A percentile compares a stretch with the other conserved stretches of the same genome.
Conservation (phyloP, 176 grass and related monocot genomes). For the Phoenix dactylifera region DNA sequence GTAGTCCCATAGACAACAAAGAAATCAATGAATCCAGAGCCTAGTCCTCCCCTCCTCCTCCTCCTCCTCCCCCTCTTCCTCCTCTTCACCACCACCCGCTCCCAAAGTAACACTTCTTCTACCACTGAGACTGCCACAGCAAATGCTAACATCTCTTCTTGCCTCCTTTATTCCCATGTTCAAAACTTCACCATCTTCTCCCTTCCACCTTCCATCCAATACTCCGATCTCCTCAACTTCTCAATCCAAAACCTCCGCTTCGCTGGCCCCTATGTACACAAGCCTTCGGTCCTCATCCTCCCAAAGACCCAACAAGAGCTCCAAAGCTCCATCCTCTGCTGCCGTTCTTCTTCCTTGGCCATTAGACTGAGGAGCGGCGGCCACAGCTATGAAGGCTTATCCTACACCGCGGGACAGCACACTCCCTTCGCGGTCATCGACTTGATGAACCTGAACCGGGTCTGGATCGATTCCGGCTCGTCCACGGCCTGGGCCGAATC, state of each 20-base stretch:
- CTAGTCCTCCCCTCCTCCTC: no score
- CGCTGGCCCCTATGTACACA: conserved; percentile 4
- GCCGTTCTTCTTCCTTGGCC: conserved; percentile 17
- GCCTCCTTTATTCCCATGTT: conserved; percentile 42
- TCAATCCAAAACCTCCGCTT: conserved; percentile 82
- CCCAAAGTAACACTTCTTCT: no score
- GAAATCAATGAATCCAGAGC: no score
- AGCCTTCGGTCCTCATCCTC: conserved; percentile 36
- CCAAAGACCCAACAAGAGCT: conserved; percentile 31
- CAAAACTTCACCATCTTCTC: conserved; percentile 37
- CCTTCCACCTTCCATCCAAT: background rate
- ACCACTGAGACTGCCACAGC: no score
- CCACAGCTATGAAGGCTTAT: conserved; percentile 87
- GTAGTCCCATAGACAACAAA: no score
- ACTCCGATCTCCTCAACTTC: conserved; percentile 25
- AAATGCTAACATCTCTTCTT: conserved; percentile 15
- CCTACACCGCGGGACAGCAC: conserved; percentile 30
- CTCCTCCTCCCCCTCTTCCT: no score
- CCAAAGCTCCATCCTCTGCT: conserved; percentile 31
- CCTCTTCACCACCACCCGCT: no score
- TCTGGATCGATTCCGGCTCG: conserved; percentile 17
- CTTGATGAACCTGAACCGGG: conserved; percentile 40
- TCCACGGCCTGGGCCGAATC: conserved; percentile 49
- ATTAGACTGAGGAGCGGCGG: conserved; percentile 65
- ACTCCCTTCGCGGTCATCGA: conserved; percentile 43